Conservation (phyloP, 1,139 yeast species). For the Kodamaea fungicola region DNA sequence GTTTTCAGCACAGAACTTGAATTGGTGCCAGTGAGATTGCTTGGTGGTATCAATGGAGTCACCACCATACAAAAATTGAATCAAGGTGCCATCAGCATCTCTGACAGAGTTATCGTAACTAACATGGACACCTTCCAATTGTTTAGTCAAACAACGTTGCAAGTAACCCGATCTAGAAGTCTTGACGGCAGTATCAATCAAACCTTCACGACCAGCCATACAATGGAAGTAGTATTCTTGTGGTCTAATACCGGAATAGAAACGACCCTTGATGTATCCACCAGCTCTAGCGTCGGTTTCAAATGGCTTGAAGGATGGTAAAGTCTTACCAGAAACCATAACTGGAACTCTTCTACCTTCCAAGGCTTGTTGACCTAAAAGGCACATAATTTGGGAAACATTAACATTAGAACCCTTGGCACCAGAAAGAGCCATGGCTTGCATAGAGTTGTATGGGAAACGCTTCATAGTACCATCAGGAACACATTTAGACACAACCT, state of each 20-base stretch:
- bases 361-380: constrained; percentile 97
- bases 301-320: constrained; percentile 94
- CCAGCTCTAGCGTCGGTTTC: constrained; percentile 99
- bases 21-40: constrained; percentile 91
- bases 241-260: constrained; percentile 97
- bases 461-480: constrained; percentile 95
- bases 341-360: constrained; percentile 99
- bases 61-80: constrained; percentile 97
- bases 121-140: constrained; percentile 94
- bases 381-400: constrained; percentile 98
- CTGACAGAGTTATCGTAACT: constrained; percentile 94
- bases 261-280: constrained; percentile 95
- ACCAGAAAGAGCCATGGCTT: constrained; percentile 98
- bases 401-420: constrained; percentile 99
- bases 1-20: constrained; percentile 89
- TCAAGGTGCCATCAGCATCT: constrained; percentile 90
- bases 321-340: constrained; percentile 97
- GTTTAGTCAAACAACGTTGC: constrained; percentile 98
- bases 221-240: constrained; percentile 99
- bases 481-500: constrained; percentile 90
- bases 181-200: constrained; percentile 98
- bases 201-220: constrained; percentile 99
- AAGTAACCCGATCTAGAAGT: constrained; percentile 98
- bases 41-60: constrained; percentile 93
- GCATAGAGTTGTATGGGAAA: constrained; percentile 97